Evolutionary conservation across 2,329 filamentous ascomycete genomes (phyloP), one percentile per base, ranked within the genome.

Genomic region (Magnaporthales sp.): DNA sequence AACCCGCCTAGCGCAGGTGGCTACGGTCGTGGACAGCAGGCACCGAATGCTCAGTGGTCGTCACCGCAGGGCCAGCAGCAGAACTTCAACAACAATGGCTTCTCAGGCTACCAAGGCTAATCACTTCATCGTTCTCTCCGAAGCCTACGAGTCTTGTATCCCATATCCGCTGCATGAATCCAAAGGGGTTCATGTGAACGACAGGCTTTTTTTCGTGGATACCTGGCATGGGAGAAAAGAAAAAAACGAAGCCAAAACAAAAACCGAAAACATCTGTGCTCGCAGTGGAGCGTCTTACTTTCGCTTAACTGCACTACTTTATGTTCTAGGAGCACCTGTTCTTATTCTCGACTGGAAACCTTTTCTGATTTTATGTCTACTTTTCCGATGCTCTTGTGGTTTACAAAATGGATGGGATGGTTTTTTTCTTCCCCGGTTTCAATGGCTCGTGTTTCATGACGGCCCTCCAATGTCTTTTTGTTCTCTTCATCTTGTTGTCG

Each of bases 1-100:
- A 88, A 83, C 70, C 89, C 85, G 72, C 85, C 89, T 71, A 95
- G 90, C 75, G 90, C 91, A 72, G 92, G 91, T 73, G 92, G 92
- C 69, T 97, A 93, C 75, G 92, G 91, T 69, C 91, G 92, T 75
- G 92, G 91, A 38, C 85, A 87, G 72, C 83, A 85, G 73, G 81
- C 81, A 54, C 83, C 84, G 56, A 85, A 84, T 70, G 75, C 80
- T 69, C 84, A 85, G 73, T 86, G 85, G 85, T 76, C 78, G 66
- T 81, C 84, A 74, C 71, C 74, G 32, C 78, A 80, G 64, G 78
- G 79, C 65, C 80, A 80, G 29, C 80, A 80, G 66, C 85, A 87
- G 75, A 85, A 83, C 75, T 87, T 85, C 74, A 83, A 58, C 62
- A 65, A 82, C 76, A 87, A 86, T 72, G 86, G 85, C 68, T 89